These are phyloP conservation scores for Eucalyptus coolabah DNA, from an alignment of 345 rosid species.

Conservation along the genomic window DNA sequence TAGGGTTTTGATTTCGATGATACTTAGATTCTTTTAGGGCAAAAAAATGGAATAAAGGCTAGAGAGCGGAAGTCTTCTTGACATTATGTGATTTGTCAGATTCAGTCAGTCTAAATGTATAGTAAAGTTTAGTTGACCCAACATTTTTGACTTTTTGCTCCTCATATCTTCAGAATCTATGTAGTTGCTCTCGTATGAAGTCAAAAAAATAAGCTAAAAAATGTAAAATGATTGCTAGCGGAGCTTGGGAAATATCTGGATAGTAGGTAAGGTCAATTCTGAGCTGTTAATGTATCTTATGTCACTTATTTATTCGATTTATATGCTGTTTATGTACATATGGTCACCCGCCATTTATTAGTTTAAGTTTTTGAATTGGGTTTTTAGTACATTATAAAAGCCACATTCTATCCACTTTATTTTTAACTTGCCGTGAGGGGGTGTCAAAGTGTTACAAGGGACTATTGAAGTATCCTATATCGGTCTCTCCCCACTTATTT, in stretches of 20 bases:
- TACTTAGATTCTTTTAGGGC: background rate
- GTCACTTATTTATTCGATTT: rapidly evolving
- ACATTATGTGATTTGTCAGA: background rate
- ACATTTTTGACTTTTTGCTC: background rate
- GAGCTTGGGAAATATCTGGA: background rate
- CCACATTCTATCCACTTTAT: background rate
- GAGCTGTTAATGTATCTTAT: background rate
- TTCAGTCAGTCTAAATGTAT: background rate
- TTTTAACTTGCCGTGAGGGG: rapidly evolving
- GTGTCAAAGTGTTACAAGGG: rapidly evolving
- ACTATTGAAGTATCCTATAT: background rate
- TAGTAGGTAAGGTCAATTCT: background rate
- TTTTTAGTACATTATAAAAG: no score
- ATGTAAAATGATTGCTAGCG: background rate
- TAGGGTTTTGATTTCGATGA: background rate
- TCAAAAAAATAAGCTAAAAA: background rate
- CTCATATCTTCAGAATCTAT: background rate
- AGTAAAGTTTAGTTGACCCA: background rate
- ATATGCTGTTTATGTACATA: rapidly evolving
- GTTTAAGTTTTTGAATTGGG: no score
- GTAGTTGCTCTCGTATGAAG: background rate
- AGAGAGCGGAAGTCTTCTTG: background rate
- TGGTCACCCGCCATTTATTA: no score
- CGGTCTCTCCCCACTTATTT: rapidly evolving
- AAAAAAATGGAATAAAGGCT: background rate